Conservation (phyloP, 441 rosid species). For the Theobroma grandiflorum region DNA sequence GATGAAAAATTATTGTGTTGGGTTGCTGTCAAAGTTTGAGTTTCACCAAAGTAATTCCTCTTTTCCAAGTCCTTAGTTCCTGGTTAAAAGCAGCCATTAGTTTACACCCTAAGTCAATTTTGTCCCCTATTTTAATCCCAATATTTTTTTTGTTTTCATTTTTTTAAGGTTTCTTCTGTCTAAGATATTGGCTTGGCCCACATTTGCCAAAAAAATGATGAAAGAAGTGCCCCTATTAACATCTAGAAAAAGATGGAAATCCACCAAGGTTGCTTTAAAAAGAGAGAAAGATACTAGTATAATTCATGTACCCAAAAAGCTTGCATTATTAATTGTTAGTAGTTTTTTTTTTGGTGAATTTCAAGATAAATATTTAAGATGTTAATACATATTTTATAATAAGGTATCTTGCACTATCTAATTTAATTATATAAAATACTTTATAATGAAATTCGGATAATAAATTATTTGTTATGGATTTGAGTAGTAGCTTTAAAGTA, state of each 20-base stretch:
- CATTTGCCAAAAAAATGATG: neutral
- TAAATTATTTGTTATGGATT: no score
- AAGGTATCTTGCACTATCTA: no score
- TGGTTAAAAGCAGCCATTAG: neutral
- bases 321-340: neutral
- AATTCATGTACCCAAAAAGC: slow-evolving; percentile 5
- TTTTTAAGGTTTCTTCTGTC: no score
- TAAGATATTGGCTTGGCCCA: neutral
- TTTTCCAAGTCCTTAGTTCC: neutral
- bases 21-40: neutral
- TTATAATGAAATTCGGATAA: no score
- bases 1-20: slow-evolving; percentile 16
- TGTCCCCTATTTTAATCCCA: neutral
- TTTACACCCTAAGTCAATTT: neutral
- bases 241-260: neutral
- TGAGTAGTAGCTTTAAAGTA: no score
- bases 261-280: slow-evolving; percentile 10
- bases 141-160: neutral
- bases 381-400: no score
- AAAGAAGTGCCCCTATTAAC: neutral
- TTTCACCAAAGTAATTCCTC: neutral
- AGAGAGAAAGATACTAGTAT: neutral
- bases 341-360: no score
- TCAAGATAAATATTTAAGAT: no score
- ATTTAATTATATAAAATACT: no score